Base-by-base conservation (phyloP, 305 asterid genomes). In the Lippia alba region DNA sequence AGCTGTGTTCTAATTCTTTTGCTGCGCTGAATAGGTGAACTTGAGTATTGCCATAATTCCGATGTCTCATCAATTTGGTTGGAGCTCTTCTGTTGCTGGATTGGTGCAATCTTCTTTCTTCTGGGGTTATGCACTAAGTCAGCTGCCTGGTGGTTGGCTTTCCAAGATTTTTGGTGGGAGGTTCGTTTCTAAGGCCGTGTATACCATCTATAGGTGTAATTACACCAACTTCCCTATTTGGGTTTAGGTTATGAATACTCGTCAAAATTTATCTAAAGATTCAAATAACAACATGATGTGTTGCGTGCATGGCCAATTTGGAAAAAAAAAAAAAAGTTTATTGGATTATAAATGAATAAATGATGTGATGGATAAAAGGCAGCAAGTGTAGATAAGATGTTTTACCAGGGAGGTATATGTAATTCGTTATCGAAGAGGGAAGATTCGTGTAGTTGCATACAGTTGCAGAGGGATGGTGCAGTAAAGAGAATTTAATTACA, bases 111-210 rank as follows among this genome's bases (percentile, higher is more conserved):
- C 99, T 14, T 94, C 99, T 30, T 94, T 94, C 92, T 94, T 94
- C 85, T 94, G 99, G 99, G 99, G 98, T 62, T 94, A 94, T 85
- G 98, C 99, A 14, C 78, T 94, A 54, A 94, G 99, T 80, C 99
- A 94, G 83, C 80, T 94, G 83, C 99, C 99, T 12, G 99, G 99
- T 62, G 99, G 99, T 44, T 94, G 98, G 99, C 91, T 92, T 72
- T 83, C 99, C 8, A 94, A 87, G 81, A 67, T 81, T 66, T 87
- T 90, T 79, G 99, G 99, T 70, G 99, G 99, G 80, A 91, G 99
- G 99, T 94, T 83, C 70, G 91, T 78, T 69, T 79, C 81, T 68
- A 56, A 55, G 72, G 66, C 56, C 66, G 15, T 36, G 9, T 36
- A 24, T 24, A 24, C 30, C 30, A 24, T 36, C 9, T 36, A 36